Evolutionary conservation across 2,329 filamentous ascomycete species (phyloP), one percentile per base, ranked within the genome.

Genomic region (Talaromyces verruculosus): DNA sequence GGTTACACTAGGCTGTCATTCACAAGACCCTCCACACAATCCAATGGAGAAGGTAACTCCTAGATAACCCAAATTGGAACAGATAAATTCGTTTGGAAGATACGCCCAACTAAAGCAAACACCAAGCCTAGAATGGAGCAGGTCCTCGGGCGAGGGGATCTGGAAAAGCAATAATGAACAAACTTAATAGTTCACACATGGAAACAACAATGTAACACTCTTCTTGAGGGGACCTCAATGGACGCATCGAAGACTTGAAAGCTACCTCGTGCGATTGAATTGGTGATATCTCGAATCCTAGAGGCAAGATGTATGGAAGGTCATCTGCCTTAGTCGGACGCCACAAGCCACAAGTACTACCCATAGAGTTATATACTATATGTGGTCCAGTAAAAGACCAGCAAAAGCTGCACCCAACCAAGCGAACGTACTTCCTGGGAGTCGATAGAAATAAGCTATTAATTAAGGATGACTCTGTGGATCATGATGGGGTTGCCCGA

Each of bases 321-420:
- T 61, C 57, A 65, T 53, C 51, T 30, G 43, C 33, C 17, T 1
- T 43, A 53, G 63, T 51, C 37, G 33, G 45, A 61, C 57, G 57
- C 57, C 63, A 60, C 57, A 61, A 65, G 55, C 57, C 47, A 55
- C 57, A 43, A 61, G 22, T 65, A 43, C 58, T 61, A 65, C 58
- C 57, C 47, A 43, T 60, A 17, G 13, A 6, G 10, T 39, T 19
- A 55, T 61, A 35, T 41, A n/a, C 11, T 47, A 58, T 10, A 64
- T 60, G 35, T 41, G 19, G 28, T 19, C 33, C 57, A 61, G 63
- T 53, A 57, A 58, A 3, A n/a, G 39, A 28, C 22, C 1, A 19
- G 28, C n/a, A 55, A 35, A 33, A 35, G 28, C 51, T 35, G n/a
- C 11, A 30, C 8, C 51, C 30, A 11, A 2, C 13, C n/a, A 17